Base-by-base conservation (phyloP, 192 early-diverging fungal species). In the Podila epicladia region DNA sequence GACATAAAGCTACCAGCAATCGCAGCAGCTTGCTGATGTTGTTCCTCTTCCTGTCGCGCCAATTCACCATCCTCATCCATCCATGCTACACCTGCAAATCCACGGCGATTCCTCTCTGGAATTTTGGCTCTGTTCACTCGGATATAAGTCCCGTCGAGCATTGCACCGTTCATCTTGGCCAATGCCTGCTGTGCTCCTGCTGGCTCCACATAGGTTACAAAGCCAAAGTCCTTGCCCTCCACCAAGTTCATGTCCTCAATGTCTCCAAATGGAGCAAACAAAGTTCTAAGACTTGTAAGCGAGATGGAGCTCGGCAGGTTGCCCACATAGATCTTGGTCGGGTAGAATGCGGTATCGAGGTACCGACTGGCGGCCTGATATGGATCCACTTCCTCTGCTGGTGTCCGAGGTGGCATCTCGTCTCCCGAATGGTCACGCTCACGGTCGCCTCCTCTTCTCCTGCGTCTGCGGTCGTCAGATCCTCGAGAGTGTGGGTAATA, bases 61-160 rank as follows among this genome's bases (percentile, higher is more conserved):
- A 80, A 41, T 35, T 80, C 71, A 22, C 72, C 76, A 82, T 82
- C 85, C 62, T 87, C 86, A 45, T 87, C 86, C 80, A 77, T 83
- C 86, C 86, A 87, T 29, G 86, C 84, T 48, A 87, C 79, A 20
- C 85, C 85, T 62, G 84, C 86, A 73, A 87, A 87, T 17, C 86
- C 86, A 62, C 82, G 84, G 7, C 84, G 82, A 59, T 87, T 87
- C 37, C 86, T 63, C 67, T 87, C 86, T 22, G 86, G 86, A 64
- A 87, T 87, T 58, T 87, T 87, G 32, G 86, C 86, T 12, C 86
- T 83, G 37, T 87, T 87, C 63, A 87, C 86, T 67, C 62, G 33
- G 31, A 72, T 62, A 41, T 33, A 64, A 17, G 57, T 60, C 6
- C 76, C 77, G 9, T 85, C 86, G n/a, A 87, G 11, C 22, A 69